Evolutionary conservation across 2,329 filamentous ascomycete genomes (phyloP).

Genomic region (Paradendryphiella salina): DNA sequence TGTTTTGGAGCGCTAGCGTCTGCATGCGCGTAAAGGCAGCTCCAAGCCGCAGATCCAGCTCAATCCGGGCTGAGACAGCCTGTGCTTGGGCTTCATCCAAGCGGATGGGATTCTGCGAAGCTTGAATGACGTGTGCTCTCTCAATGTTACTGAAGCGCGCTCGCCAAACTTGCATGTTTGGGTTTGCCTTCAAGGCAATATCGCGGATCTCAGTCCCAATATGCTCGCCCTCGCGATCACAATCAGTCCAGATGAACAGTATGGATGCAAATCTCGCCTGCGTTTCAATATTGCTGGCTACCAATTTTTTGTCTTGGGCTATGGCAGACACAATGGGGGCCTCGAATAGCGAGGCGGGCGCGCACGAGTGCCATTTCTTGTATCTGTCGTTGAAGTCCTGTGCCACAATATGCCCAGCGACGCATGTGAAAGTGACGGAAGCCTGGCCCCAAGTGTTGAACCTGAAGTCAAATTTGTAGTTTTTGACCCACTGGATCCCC

Average conservation of each 20-base stretch:
- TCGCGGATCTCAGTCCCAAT: conserved; percentile 90
- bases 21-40: conserved; percentile 90
- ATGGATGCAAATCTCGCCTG: conserved; percentile 74
- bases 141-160: conserved; percentile 97
- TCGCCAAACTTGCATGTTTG: conserved; percentile 74
- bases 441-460: conserved; percentile 84
- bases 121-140: conserved; percentile 82
- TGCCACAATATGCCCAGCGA: conserved; percentile 83
- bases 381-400: conserved; percentile 75
- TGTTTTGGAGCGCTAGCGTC: conserved; percentile 72
- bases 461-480: conserved; percentile 88
- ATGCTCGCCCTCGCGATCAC: conserved; percentile 94
- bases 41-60: conserved; percentile 88
- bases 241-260: conserved; percentile 98
- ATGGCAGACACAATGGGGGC: conserved; percentile 73
- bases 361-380: conserved; percentile 79
- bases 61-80: conserved; percentile 85
- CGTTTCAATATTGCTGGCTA: conserved; percentile 81
- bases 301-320: conserved; percentile 73
- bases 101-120: conserved; percentile 73
- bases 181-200: conserved; percentile 75
- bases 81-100: conserved; percentile 85
- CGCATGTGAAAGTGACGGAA: conserved; percentile 89
- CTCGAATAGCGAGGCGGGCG: conserved; percentile 77
- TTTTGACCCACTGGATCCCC: conserved; percentile 80